Evolutionary conservation across 208 protist species (phyloP).

Genomic region (Vickermania spadyakhi): DNA sequence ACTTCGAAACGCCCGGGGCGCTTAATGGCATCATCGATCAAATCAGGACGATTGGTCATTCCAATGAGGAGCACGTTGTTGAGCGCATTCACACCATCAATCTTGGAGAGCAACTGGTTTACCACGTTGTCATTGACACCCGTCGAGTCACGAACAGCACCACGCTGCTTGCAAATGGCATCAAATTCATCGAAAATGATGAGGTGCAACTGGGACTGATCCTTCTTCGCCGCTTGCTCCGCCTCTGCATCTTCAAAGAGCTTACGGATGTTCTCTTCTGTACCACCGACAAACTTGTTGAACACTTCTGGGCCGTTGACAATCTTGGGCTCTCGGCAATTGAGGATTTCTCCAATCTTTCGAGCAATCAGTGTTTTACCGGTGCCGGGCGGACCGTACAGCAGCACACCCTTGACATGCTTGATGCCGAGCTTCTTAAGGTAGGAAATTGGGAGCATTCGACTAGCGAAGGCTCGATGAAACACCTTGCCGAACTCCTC

Average conservation of each 20-base stretch:
- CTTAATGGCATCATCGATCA: constrained; percentile 99
- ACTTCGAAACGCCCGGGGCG: constrained; percentile 99
- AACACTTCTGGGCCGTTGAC: constrained; percentile 99
- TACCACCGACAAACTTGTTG: constrained; percentile 98
- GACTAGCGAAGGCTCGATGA: constrained; percentile 97
- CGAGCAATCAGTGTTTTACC: constrained; percentile 99
- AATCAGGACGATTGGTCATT: constrained; percentile 99
- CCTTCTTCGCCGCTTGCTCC: constrained; percentile 89
- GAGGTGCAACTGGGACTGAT: constrained; percentile 96
- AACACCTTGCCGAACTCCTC: constrained; percentile 97
- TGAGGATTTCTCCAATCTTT: constrained; percentile 99
- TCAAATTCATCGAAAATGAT: constrained; percentile 99
- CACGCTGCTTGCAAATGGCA: constrained; percentile 98
- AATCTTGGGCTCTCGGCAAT: constrained; percentile 95
- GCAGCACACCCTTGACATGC: constrained; percentile 98
- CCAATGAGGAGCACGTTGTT: constrained; percentile 99
- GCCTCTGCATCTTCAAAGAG: constrained; percentile 98
- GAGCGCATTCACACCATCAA: constrained; percentile 97
- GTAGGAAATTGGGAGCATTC: constrained; percentile 92
- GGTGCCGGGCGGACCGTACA: constrained; percentile 98
- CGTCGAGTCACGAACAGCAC: constrained; percentile 87
- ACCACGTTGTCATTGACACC: constrained; percentile 98
- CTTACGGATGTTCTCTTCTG: constrained; percentile 99
- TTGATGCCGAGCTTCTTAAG: constrained; percentile 95
- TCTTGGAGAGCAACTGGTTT: constrained; percentile 99